A percentile compares a stretch with the other conserved stretches of the same genome.
These are phyloP conservation scores for Bruguiera parviflora DNA, from an alignment of 345 rosid species.

Conservation along the genomic window DNA sequence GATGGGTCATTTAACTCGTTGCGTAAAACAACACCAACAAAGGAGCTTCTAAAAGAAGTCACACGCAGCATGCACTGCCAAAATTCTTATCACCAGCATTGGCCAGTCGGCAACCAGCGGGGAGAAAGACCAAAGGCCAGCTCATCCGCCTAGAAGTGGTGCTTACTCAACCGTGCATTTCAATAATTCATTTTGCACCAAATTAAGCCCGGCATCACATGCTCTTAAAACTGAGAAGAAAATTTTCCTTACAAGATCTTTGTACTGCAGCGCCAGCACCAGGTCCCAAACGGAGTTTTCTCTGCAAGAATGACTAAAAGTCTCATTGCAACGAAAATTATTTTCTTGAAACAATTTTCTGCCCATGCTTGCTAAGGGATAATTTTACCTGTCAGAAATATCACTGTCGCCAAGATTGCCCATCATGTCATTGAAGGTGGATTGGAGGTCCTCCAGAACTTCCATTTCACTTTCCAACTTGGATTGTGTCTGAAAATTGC, in stretches of 20 bases:
- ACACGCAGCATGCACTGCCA: background rate
- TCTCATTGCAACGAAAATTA: background rate
- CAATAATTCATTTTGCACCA: conserved; percentile 48
- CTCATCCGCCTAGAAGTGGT: background rate
- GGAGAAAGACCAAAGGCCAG: background rate
- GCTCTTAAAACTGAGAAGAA: conserved; percentile 67
- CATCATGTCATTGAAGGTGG: conserved; percentile 60
- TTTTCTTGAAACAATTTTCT: background rate
- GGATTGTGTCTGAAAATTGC: conserved; percentile 38
- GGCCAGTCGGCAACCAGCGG: background rate
- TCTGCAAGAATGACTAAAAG: conserved; percentile 33
- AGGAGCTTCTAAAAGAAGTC: background rate
- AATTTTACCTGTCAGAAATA: conserved; percentile 41
- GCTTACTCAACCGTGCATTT: conserved; percentile 11
- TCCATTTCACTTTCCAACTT: conserved; percentile 58
- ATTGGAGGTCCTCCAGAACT: conserved; percentile 54
- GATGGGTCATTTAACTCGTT: background rate
- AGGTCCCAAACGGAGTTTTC: conserved; percentile 58
- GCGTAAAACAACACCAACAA: too few species aligned
- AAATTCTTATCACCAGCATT: background rate
- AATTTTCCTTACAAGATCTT: conserved; percentile 57
- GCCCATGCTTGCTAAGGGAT: background rate
- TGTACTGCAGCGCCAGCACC: conserved; percentile 52
- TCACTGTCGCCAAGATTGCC: conserved; percentile 55
- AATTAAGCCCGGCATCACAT: conserved; percentile 53